phyloP scores from a whole-genome alignment of 306 rosid species.

The Malus orientalis region DNA sequence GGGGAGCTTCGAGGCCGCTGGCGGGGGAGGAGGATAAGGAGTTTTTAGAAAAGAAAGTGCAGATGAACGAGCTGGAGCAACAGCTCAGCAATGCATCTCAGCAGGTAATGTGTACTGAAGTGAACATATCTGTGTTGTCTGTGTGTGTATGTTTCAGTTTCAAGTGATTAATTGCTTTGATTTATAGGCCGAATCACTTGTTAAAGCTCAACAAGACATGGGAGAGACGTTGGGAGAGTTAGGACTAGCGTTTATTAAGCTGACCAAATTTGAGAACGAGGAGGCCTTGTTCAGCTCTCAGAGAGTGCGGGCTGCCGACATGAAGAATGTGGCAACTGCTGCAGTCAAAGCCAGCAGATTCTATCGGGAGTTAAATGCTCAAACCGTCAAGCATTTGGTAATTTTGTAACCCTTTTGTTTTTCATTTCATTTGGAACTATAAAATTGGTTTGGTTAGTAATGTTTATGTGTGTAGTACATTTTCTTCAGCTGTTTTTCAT shows the following conservation, averaged over 20 bases:
- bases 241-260: constrained; percentile 74
- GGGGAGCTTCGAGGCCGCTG: constrained; percentile 70
- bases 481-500: not conserved
- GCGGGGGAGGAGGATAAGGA: constrained; percentile 88
- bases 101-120: constrained; percentile 45
- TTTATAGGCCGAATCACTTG: constrained; percentile 85
- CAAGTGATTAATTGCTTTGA: constrained; percentile 8
- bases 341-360: constrained; percentile 91
- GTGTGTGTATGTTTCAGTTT: not conserved
- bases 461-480: not conserved
- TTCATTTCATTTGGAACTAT: not conserved
- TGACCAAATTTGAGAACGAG: constrained; percentile 85
- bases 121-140: not conserved
- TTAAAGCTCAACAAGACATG: constrained; percentile 91
- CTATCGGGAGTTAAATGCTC: constrained; percentile 80
- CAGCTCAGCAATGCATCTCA: constrained; percentile 63
- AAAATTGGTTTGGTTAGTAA: not conserved
- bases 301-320: constrained; percentile 66
- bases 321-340: constrained; percentile 84
- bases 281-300: constrained; percentile 61
- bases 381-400: constrained; percentile 95
- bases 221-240: constrained; percentile 91
- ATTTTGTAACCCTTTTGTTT: not conserved
- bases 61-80: constrained; percentile 66
- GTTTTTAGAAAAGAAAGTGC: constrained; percentile 69